Percentiles rank a stretch among this genome's conserved stretches.
These are phyloP conservation scores for Phallus indusiatus DNA, from an alignment of 768 basidiomycete species.

Conservation along the genomic window DNA sequence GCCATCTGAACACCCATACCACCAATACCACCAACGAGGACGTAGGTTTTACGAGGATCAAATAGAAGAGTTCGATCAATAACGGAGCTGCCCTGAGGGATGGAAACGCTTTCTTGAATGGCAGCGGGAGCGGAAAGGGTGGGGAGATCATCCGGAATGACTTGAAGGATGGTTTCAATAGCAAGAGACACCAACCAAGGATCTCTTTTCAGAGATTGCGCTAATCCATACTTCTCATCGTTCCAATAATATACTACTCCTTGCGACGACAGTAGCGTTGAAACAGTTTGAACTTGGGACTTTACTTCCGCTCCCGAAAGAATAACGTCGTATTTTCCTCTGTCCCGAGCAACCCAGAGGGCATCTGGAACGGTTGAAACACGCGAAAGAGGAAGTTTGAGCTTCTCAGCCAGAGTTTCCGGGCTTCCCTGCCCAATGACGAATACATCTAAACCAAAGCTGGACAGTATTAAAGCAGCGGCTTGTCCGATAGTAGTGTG, in stretches of 20 bases:
- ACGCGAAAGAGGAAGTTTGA: neutral
- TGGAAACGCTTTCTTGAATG: neutral
- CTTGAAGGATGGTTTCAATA: constrained; percentile 1
- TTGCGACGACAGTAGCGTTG: neutral
- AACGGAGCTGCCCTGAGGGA: constrained; percentile 6
- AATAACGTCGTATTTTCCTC: constrained; percentile 4
- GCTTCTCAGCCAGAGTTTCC: neutral
- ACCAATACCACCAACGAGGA: constrained; percentile 33
- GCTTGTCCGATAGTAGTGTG: constrained; percentile 6
- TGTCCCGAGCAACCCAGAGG: constrained; percentile 3
- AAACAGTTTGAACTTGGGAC: neutral
- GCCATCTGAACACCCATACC: constrained; percentile 29
- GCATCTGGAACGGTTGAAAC: constrained; percentile 6
- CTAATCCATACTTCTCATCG: constrained; percentile 6
- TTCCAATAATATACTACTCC: constrained; percentile 12
- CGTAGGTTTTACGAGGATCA: constrained; percentile 23
- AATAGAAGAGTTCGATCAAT: constrained; percentile 18
- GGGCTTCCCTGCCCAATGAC: neutral
- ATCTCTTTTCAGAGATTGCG: constrained; percentile 6
- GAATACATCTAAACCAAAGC: constrained; percentile 6
- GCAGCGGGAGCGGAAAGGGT: constrained; percentile 6
- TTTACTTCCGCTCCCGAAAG: constrained; percentile 4
- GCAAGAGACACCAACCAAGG: constrained; percentile 15
- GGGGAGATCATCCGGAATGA: neutral
- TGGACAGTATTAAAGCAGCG: neutral